phyloP scores from a whole-genome alignment of 2,329 filamentous ascomycete genomes.

The Fusarium continuum region DNA sequence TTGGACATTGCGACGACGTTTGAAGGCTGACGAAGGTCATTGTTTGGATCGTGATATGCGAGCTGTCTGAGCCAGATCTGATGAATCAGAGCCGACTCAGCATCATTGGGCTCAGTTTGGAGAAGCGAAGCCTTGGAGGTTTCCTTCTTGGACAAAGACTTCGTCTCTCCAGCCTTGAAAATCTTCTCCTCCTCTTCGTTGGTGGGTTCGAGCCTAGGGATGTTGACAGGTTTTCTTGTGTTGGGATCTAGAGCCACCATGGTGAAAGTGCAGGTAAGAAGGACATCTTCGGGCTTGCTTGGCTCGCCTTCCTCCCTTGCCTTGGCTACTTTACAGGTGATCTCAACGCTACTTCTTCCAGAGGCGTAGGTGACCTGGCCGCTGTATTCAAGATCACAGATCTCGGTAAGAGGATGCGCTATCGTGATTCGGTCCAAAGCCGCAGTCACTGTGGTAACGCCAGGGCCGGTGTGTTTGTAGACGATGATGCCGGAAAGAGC shows the following conservation, averaged over 20 bases:
- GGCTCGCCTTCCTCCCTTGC: slow-evolving; percentile 67
- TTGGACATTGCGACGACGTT: slow-evolving; percentile 44
- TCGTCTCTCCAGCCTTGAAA: slow-evolving; percentile 41
- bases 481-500: slow-evolving; percentile 80
- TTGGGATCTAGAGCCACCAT: slow-evolving; percentile 45
- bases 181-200: slow-evolving; percentile 44
- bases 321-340: slow-evolving; percentile 77
- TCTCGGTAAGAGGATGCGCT: slow-evolving; percentile 76
- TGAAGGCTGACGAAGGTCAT: slow-evolving; percentile 36
- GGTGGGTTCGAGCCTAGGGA: slow-evolving; percentile 38
- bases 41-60: slow-evolving; percentile 44
- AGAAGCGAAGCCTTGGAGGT: slow-evolving; percentile 38
- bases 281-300: slow-evolving; percentile 54
- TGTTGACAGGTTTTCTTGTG: slow-evolving; percentile 42
- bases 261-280: slow-evolving; percentile 54
- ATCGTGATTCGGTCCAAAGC: slow-evolving; percentile 63
- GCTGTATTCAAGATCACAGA: slow-evolving; percentile 80
- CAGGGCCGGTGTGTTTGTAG: slow-evolving; percentile 71
- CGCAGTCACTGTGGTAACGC: slow-evolving; percentile 61
- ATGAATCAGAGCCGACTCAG: slow-evolving; percentile 44
- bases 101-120: slow-evolving; percentile 42
- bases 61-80: slow-evolving; percentile 44
- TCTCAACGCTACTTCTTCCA: slow-evolving; percentile 76
- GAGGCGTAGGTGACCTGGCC: slow-evolving; percentile 72
- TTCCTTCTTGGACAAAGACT: slow-evolving; percentile 42